A percentile compares a stretch with the other conserved stretches of the same genome.
Conservation (phyloP, 208 protist genomes). For the Novymonas esmeraldas region DNA sequence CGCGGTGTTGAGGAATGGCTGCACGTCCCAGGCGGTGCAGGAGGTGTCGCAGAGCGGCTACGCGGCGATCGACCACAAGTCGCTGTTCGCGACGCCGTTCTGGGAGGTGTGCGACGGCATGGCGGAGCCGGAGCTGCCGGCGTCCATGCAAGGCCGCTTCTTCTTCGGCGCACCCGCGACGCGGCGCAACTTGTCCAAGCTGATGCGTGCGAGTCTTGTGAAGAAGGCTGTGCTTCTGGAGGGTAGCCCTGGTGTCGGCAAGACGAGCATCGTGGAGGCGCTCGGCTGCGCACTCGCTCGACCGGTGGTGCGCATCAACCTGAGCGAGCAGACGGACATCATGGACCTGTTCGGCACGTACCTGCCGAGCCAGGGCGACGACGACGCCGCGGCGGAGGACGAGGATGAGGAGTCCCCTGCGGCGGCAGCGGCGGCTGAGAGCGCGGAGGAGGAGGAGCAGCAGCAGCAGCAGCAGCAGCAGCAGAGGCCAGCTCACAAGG, state of each 20-base stretch:
- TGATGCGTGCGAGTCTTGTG: conserved; percentile 93
- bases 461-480: conserved; percentile 52
- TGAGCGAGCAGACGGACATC: conserved; percentile 99
- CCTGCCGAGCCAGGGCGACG: conserved; percentile 58
- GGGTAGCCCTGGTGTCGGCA: conserved; percentile 98
- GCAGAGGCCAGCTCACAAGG: conserved; percentile 1
- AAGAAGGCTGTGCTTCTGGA: conserved; percentile 98
- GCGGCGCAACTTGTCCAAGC: conserved; percentile 95
- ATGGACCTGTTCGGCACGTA: conserved; percentile 97
- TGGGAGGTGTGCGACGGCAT: conserved; percentile 81
- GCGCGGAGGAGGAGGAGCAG: conserved; percentile 53
- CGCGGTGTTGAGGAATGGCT: conserved; percentile 34
- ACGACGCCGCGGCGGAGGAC: conserved; percentile 41
- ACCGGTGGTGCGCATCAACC: conserved; percentile 99
- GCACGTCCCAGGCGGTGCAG: conserved; percentile 33
- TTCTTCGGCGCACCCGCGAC: conserved; percentile 97
- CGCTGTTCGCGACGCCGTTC: conserved; percentile 49
- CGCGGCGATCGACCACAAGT: conserved; percentile 23
- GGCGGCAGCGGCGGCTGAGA: too few species aligned
- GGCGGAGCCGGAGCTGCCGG: conserved; percentile 71
- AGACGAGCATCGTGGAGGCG: conserved; percentile 98
- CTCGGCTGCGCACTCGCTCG: conserved; percentile 93
- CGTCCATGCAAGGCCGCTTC: conserved; percentile 75
- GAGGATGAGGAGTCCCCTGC: conserved; percentile 26
- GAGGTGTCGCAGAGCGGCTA: conserved; percentile 15